phyloP scores from a whole-genome alignment of 495 filamentous ascomycete genomes.

The Aspergillus nidulans region DNA sequence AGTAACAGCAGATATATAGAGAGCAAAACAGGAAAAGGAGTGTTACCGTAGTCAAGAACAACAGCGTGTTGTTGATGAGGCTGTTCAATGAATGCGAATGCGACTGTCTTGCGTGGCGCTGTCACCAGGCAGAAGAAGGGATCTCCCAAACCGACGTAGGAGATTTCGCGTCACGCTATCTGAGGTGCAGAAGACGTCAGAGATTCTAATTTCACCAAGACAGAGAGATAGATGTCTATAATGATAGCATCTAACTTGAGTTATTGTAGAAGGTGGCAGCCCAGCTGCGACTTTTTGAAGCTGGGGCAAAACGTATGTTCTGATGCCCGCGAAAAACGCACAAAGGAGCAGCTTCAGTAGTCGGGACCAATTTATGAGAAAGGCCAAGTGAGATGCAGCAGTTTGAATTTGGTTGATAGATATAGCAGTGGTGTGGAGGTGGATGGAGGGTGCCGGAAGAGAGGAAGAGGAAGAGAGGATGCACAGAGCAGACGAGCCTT shows the following conservation, averaged over 20 bases:
- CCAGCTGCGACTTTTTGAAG: background rate
- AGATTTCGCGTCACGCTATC: background rate
- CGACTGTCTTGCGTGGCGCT: conserved; percentile 7
- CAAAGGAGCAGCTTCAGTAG: background rate
- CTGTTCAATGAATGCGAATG: background rate
- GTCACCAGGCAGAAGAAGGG: conserved; percentile 8
- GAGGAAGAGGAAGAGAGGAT: conserved; percentile 4
- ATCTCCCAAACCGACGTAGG: background rate
- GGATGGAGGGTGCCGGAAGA: conserved; percentile 8
- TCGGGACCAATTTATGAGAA: background rate
- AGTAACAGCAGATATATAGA: background rate
- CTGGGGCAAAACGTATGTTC: background rate
- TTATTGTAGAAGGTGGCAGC: background rate
- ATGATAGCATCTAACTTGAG: background rate
- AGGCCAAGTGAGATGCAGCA: background rate
- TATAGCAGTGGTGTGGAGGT: background rate
- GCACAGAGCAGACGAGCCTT: conserved; percentile 9
- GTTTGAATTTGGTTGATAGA: background rate
- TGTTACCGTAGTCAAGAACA: background rate
- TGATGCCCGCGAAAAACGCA: background rate
- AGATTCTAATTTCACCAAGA: background rate
- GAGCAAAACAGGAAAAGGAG: background rate
- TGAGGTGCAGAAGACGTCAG: background rate
- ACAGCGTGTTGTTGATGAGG: conserved; percentile 7
- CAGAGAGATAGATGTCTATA: background rate